phyloP scores from a whole-genome alignment of 2,329 filamentous ascomycete species.

The Furcasterigmium furcatum region DNA sequence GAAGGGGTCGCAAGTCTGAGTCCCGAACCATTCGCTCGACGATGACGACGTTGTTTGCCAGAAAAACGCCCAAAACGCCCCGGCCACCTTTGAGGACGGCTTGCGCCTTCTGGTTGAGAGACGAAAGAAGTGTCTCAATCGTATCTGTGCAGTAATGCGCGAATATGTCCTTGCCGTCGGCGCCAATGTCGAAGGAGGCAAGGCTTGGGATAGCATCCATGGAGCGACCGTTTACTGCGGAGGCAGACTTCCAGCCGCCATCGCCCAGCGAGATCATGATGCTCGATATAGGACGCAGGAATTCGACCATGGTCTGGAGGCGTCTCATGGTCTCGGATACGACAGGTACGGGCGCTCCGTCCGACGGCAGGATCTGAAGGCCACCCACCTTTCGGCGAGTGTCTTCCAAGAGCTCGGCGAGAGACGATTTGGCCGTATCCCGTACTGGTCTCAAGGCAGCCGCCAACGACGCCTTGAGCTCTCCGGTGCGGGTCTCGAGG shows the following conservation, averaged over 20 bases:
- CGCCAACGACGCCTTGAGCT: conserved; percentile 78
- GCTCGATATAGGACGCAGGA: conserved; percentile 79
- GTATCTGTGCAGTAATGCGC: conserved; percentile 88
- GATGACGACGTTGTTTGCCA: conserved; percentile 83
- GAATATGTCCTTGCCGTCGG: conserved; percentile 84
- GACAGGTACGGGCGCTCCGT: conserved; percentile 75
- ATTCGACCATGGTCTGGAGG: conserved; percentile 82
- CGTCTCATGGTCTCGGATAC: conserved; percentile 84
- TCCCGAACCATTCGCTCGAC: conserved; percentile 80
- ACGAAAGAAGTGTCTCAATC: conserved; percentile 73
- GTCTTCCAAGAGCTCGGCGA: conserved; percentile 81
- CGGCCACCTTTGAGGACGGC: conserved; percentile 72
- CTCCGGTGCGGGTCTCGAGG: conserved; percentile 78
- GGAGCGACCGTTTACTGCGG: conserved; percentile 47
- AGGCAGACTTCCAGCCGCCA: conserved; percentile 74
- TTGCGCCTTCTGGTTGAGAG: conserved; percentile 73
- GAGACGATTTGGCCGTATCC: conserved; percentile 85
- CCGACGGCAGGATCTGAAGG: conserved; percentile 67
- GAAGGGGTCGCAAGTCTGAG: conserved; percentile 72
- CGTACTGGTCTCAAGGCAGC: conserved; percentile 86
- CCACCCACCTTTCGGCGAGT: conserved; percentile 66
- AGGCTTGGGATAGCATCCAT: conserved; percentile 67
- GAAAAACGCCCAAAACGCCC: conserved; percentile 78
- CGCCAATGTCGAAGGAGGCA: conserved; percentile 80
- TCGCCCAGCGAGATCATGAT: conserved; percentile 92